Evolutionary conservation across 2,329 filamentous ascomycete genomes (phyloP), one percentile per base, ranked within the genome.

Genomic region (Diplodia mutila): DNA sequence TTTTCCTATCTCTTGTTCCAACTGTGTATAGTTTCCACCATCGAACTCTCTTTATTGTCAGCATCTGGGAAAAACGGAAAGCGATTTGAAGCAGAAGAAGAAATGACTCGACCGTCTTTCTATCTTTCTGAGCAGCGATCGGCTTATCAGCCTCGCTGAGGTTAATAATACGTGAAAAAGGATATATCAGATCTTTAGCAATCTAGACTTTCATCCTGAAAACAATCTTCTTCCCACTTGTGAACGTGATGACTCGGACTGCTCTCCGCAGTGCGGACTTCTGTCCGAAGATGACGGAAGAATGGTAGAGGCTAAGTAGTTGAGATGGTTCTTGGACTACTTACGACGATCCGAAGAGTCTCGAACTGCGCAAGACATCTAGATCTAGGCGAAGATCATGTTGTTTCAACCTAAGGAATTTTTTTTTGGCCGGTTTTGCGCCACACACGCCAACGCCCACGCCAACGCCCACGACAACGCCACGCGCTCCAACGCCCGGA

Each of bases 1-100:
- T 4, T 65, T 55, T 55, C 49, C 51, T 54, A 53, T 54, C 25
- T 52, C 32, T 4, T 18, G 23, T 64, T 53, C 46, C 63, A 21
- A 48, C 25, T 54, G 34, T 65, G 8, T 34, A 54, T 65, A 65
- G 37, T 34, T 42, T 37, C 25, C 32, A 21, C 5, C n/a, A 52
- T 23, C 23, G 8, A 46, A 46, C 32, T 54, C 18, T 53, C 34
- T 46, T 61, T 48, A 48, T n/a, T n/a, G 39, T 61, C 39, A 46
- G 42, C 42, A 21, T 29, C 39, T 48, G 39, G 52, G 64, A 46
- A 65, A 65, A 65, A 32, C 42, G 61, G 61, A 65, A 65, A 65
- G 37, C 49, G 61, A 64, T n/a, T 14, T 37, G 27, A 55, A 34
- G 32, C 34, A 27, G 42, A n/a, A 32, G 9, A 23, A 23, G 32